These are phyloP conservation scores for Umbellularia californica DNA, from an alignment of 164 flowering plant genomes.

Conservation along the genomic window DNA sequence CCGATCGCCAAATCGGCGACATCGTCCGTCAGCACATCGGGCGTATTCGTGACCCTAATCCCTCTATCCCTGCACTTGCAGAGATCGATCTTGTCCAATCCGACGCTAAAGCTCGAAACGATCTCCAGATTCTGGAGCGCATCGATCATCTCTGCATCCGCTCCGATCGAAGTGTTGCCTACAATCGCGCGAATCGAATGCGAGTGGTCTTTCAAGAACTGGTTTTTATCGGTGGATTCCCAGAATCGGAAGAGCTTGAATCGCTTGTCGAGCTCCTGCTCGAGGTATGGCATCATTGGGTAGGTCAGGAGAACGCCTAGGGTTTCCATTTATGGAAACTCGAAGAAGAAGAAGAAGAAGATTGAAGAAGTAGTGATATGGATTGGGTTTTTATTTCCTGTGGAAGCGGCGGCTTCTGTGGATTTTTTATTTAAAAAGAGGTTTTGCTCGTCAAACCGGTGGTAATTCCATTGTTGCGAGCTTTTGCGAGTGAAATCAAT, in stretches of 20 bases:
- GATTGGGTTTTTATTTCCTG: no score
- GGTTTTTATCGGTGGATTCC: constrained; percentile 24
- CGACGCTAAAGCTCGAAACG: constrained; percentile 70
- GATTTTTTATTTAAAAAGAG: no score
- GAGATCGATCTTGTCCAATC: constrained; percentile 78
- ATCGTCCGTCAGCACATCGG: constrained; percentile 90
- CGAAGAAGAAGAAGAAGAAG: not conserved
- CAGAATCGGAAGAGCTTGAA: constrained; percentile 61
- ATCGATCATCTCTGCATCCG: constrained; percentile 61
- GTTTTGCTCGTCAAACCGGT: no score
- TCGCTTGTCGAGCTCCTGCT: constrained; percentile 52
- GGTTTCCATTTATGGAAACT: constrained; percentile 40
- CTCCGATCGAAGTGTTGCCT: constrained; percentile 53
- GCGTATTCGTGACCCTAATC: constrained; percentile 82
- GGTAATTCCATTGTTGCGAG: no score
- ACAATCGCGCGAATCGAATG: constrained; percentile 63
- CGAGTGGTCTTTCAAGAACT: constrained; percentile 34
- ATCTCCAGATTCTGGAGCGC: constrained; percentile 73
- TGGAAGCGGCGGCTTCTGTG: no score
- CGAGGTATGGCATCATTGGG: constrained; percentile 56
- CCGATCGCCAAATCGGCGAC: constrained; percentile 90
- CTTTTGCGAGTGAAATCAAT: no score
- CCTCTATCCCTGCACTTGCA: constrained; percentile 66
- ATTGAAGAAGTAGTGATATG: no score
- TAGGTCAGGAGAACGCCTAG: constrained; percentile 59